Evolutionary conservation across 192 early-diverging fungal genomes (phyloP).

Genomic region (Oehlia diaphana): DNA sequence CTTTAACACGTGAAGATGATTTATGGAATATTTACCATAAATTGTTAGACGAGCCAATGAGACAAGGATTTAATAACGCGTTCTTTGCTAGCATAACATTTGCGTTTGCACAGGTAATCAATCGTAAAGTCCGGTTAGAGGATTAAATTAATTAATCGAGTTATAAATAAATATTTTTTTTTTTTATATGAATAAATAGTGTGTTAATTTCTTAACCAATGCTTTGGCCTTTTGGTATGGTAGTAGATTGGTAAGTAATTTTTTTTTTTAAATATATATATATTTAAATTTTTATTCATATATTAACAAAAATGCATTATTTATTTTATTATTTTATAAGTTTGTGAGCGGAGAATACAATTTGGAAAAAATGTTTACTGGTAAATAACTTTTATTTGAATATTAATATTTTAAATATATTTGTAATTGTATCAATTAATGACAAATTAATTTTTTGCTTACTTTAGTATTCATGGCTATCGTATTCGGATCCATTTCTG

Average conservation of each 20-base stretch:
- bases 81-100: conserved; percentile 42
- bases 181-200: not conserved
- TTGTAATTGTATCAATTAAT: too few relatives aligned
- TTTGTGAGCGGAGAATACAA: conserved; percentile 12
- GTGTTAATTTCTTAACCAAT: conserved; percentile 44
- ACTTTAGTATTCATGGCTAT: conserved; percentile 36
- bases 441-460: too few relatives aligned
- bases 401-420: conserved; percentile 11
- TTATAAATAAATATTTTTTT: too few relatives aligned
- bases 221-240: conserved; percentile 54
- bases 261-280: conserved; percentile 31
- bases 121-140: not conserved
- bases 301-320: conserved; percentile 13
- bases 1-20: conserved; percentile 54
- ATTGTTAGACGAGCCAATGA: conserved; percentile 44
- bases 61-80: conserved; percentile 37
- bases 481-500: conserved; percentile 37
- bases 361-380: conserved; percentile 23
- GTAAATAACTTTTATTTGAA: not conserved
- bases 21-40: conserved; percentile 46
- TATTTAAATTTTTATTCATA: conserved; percentile 31
- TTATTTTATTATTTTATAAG: not conserved
- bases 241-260: conserved; percentile 40
- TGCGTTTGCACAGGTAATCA: conserved; percentile 40
- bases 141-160: too few relatives aligned